These are phyloP conservation scores for Ophiostoma australiae DNA, from an alignment of 2,329 filamentous ascomycete species.

Conservation along the genomic window DNA sequence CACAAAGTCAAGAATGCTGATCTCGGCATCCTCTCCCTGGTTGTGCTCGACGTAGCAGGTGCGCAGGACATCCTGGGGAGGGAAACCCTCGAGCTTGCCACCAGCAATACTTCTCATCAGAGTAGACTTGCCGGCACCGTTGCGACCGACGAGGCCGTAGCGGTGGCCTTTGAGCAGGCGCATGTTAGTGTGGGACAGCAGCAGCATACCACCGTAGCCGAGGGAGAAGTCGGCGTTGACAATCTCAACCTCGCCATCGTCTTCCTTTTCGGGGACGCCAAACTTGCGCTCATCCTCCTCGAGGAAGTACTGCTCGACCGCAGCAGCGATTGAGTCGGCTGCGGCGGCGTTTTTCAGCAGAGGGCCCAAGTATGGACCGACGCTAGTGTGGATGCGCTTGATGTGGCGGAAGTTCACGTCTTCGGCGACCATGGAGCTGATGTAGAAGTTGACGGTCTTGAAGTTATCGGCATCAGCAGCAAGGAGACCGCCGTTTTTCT, in stretches of 20 bases:
- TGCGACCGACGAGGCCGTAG: slow-evolving; percentile 97
- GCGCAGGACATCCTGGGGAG: slow-evolving; percentile 81
- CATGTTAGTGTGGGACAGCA: slow-evolving; percentile 86
- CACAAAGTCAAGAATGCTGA: slow-evolving; percentile 92
- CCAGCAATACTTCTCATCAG: slow-evolving; percentile 89
- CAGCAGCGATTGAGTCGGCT: slow-evolving; percentile 60
- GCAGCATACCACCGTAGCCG: slow-evolving; percentile 94
- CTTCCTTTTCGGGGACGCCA: slow-evolving; percentile 77
- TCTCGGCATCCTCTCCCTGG: slow-evolving; percentile 94
- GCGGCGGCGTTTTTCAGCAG: slow-evolving; percentile 60
- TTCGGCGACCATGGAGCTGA: slow-evolving; percentile 79
- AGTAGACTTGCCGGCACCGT: slow-evolving; percentile 98
- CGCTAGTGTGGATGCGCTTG: slow-evolving; percentile 61
- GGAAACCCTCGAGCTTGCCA: slow-evolving; percentile 96
- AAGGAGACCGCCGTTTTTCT: slow-evolving; percentile 53
- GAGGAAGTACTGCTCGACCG: slow-evolving; percentile 71
- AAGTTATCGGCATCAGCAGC: slow-evolving; percentile 60
- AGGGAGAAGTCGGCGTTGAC: slow-evolving; percentile 98
- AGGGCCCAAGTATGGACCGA: slow-evolving; percentile 70
- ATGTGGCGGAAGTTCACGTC: slow-evolving; percentile 80
- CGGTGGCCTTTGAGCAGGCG: slow-evolving; percentile 88
- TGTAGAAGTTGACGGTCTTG: slow-evolving; percentile 66
- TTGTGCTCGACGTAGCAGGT: slow-evolving; percentile 99
- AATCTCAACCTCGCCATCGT: slow-evolving; percentile 90
- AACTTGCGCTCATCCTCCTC: slow-evolving; percentile 84